Evolutionary conservation across 2,329 filamentous ascomycete genomes (phyloP).

Genomic region (Ophiostoma montium): DNA sequence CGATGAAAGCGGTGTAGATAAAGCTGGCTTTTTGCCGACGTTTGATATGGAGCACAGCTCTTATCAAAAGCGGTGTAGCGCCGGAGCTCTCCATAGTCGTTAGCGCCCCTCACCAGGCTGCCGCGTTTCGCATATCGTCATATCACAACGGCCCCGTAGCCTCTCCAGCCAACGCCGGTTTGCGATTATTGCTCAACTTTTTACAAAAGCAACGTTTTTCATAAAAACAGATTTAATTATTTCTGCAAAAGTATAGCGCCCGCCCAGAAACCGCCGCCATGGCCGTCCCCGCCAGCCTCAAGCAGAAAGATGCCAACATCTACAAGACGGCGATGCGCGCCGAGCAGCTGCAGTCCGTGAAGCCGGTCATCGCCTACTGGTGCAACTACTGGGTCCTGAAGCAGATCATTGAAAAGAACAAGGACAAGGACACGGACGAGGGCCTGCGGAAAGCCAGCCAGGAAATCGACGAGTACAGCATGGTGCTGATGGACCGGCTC

Average conservation of each 20-base stretch:
- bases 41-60: no score
- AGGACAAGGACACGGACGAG: conserved; percentile 29
- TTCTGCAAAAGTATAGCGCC: background rate
- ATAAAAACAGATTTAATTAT: no score
- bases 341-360: conserved; percentile 67
- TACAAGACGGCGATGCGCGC: conserved; percentile 68
- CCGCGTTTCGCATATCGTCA: conserved; percentile 1
- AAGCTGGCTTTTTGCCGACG: no score
- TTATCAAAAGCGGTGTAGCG: background rate
- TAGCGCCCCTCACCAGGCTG: background rate
- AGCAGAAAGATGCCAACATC: conserved; percentile 59
- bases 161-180: background rate
- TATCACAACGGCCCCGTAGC: background rate
- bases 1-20: no score
- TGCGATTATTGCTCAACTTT: no score
- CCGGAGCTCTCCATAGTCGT: background rate
- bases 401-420: conserved; percentile 50
- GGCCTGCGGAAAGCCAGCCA: conserved; percentile 65
- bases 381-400: conserved; percentile 91
- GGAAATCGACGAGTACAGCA: conserved; percentile 72
- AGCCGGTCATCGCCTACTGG: conserved; percentile 89
- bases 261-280: conserved; percentile 32
- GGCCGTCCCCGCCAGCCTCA: conserved; percentile 63
- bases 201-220: no score
- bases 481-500: conserved; percentile 81